Evolutionary conservation across 2,329 filamentous ascomycete species (phyloP).

Genomic region (Microcyclospora tardicrescens): DNA sequence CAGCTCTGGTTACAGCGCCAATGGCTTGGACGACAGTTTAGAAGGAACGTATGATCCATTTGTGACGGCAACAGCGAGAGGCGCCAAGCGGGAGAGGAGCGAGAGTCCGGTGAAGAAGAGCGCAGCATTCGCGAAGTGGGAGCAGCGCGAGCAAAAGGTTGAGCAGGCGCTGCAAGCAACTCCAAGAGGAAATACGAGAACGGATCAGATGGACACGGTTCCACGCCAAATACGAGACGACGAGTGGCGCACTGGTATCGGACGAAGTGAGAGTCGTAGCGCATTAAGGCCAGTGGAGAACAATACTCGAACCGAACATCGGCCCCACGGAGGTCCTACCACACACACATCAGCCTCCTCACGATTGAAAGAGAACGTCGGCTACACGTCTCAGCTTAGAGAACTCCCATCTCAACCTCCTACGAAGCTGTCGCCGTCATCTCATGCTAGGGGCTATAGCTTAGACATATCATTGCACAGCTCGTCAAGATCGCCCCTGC

Average conservation of each 20-base stretch:
- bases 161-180: constrained; percentile 7
- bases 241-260: constrained; percentile 19
- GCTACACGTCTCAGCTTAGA: constrained; percentile 10
- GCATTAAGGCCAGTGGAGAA: constrained; percentile 18
- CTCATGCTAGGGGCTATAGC: constrained; percentile 14
- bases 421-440: constrained; percentile 9
- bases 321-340: neutral
- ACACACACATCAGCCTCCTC: neutral
- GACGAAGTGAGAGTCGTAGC: constrained; percentile 17
- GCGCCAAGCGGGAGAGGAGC: constrained; percentile 20
- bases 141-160: constrained; percentile 13
- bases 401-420: constrained; percentile 9
- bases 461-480: constrained; percentile 9
- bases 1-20: constrained; percentile 13
- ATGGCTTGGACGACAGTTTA: constrained; percentile 14
- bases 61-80: constrained; percentile 10
- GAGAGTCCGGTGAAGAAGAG: constrained; percentile 25
- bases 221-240: constrained; percentile 21
- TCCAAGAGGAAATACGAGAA: constrained; percentile 1
- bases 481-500: constrained; percentile 6
- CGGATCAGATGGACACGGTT: constrained; percentile 18
- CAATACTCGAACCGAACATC: constrained; percentile 14
- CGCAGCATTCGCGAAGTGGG: constrained; percentile 18
- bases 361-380: constrained; percentile 18
- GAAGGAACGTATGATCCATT: constrained; percentile 20